Evolutionary conservation across 352 stramenopile genomes (phyloP).

Genomic region (Pythium sp.): DNA sequence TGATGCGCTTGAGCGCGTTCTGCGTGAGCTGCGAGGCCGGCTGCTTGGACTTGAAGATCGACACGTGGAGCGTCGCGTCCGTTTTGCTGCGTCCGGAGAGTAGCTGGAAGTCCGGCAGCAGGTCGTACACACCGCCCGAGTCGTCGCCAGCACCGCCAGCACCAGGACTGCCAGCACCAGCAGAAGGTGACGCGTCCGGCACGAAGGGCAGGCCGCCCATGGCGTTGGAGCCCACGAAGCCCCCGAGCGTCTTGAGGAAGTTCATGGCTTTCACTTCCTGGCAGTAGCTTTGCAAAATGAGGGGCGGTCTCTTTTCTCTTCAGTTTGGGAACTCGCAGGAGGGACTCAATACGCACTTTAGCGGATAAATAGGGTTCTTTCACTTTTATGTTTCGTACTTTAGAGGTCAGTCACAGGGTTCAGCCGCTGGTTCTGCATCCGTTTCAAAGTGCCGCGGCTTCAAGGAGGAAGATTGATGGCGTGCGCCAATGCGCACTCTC

Average conservation of each 20-base stretch:
- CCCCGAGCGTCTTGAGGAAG: slow-evolving; percentile 85
- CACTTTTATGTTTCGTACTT: neutral
- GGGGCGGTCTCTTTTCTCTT: slow-evolving; percentile 2
- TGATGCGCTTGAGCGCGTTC: slow-evolving; percentile 90
- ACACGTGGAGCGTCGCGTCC: slow-evolving; percentile 72
- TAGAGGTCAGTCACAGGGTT: neutral
- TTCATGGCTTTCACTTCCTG: slow-evolving; percentile 48
- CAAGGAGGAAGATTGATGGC: neutral
- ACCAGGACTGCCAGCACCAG: neutral
- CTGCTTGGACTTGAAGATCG: slow-evolving; percentile 93
- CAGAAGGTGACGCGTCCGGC: slow-evolving; percentile 28
- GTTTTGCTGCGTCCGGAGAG: slow-evolving; percentile 85
- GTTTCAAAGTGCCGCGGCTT: neutral
- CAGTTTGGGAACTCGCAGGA: neutral
- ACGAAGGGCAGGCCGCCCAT: slow-evolving; percentile 75
- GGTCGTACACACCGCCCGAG: slow-evolving; percentile 49
- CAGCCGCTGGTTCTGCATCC: neutral
- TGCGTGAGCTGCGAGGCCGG: slow-evolving; percentile 71
- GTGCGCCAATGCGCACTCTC: neutral
- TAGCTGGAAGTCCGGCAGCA: slow-evolving; percentile 79
- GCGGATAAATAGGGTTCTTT: neutral
- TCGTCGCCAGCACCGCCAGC: slow-evolving; percentile 19
- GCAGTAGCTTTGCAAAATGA: neutral
- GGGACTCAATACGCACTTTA: neutral
- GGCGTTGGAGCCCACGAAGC: slow-evolving; percentile 63